Evolutionary conservation across 2,329 filamentous ascomycete species (phyloP).

Genomic region (Aspergillus sp.): DNA sequence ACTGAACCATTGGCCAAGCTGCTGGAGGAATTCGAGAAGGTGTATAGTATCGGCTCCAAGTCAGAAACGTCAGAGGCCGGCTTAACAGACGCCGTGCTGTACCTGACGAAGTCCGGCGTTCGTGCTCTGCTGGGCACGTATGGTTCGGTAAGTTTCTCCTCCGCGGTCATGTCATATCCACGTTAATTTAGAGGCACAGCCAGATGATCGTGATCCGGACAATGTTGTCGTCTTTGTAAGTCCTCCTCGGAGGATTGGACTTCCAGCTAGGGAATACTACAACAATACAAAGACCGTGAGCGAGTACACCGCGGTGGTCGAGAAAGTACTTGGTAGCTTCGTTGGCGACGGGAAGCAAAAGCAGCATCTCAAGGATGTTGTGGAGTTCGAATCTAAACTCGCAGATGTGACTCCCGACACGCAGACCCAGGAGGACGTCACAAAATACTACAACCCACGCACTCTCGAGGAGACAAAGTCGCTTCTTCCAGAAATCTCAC

Average conservation of each 20-base stretch:
- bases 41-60: constrained; percentile 47
- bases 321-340: constrained; percentile 48
- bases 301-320: constrained; percentile 55
- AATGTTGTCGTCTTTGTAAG: constrained; percentile 54
- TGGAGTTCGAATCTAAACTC: constrained; percentile 65
- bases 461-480: constrained; percentile 59
- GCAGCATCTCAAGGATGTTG: constrained; percentile 45
- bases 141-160: constrained; percentile 36
- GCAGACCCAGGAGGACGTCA: constrained; percentile 65
- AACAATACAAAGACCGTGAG: constrained; percentile 57
- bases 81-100: constrained; percentile 42
- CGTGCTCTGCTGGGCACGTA: constrained; percentile 37
- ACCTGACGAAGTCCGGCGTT: constrained; percentile 43
- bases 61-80: constrained; percentile 29
- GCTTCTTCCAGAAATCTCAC: constrained; percentile 61
- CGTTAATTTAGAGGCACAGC: constrained; percentile 26
- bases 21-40: constrained; percentile 56
- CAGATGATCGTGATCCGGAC: constrained; percentile 61
- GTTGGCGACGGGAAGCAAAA: constrained; percentile 31
- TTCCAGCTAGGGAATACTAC: constrained; percentile 67
- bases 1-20: constrained; percentile 61
- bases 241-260: constrained; percentile 56
- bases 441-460: constrained; percentile 70
- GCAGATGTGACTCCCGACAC: constrained; percentile 63
- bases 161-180: not conserved